These are phyloP conservation scores for Amaranthus cruentus DNA, from an alignment of 148 eudicot species.

Conservation along the genomic window DNA sequence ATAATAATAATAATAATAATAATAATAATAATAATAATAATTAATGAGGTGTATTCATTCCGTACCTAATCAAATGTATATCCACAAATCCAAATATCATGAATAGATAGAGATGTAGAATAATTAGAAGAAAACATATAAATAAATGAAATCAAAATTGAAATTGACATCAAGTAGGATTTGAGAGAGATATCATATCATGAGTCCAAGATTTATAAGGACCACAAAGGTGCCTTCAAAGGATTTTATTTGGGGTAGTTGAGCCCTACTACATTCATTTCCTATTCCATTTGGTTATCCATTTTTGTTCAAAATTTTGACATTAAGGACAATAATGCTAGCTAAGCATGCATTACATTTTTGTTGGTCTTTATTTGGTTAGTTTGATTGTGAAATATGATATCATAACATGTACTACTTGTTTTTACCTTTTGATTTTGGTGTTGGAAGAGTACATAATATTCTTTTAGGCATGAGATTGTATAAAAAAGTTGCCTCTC, in stretches of 20 bases:
- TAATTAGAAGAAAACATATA: background rate
- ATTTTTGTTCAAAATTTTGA: no score
- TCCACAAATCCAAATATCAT: background rate
- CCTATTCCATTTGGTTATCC: background rate
- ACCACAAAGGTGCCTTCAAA: constrained; percentile 14
- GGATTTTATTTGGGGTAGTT: constrained; percentile 15
- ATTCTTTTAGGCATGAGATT: background rate
- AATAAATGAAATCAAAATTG: background rate
- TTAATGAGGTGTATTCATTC: no score
- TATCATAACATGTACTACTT: constrained; percentile 1
- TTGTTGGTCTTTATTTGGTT: constrained; percentile 14
- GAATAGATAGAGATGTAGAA: background rate
- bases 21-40: no score
- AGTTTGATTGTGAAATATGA: background rate
- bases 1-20: no score
- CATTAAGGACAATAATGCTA: background rate
- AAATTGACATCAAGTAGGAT: background rate
- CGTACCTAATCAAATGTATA: no score
- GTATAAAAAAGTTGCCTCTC: background rate
- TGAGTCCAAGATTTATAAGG: constrained; percentile 22
- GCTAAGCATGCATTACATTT: background rate
- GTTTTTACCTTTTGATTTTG: background rate
- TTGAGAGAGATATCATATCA: constrained; percentile 9
- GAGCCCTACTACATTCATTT: constrained; percentile 13
- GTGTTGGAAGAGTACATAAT: background rate